Base-by-base conservation (phyloP, 257 asterid genomes). In the Solanum rostratum region DNA sequence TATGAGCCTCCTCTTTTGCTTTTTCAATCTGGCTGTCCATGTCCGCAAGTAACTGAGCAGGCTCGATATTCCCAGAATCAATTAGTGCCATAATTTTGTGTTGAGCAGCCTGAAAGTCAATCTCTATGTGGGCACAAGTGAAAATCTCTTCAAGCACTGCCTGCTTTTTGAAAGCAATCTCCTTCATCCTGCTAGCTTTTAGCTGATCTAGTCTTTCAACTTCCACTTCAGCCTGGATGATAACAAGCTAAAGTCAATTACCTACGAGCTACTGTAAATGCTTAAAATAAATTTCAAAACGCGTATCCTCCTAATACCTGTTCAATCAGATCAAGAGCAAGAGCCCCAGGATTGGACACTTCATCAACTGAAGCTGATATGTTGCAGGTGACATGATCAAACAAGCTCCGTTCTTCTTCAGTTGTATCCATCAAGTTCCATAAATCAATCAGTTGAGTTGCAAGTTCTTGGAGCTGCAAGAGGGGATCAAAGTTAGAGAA, bases 391-490 rank as follows among this genome's bases (percentile, higher is more conserved):
- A 91, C 95, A 86, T 92, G 94, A 55, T 92, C 91, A 88, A 94
- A 94, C 66, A 91, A 87, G 84, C 86, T 88, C 69, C 93, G 90
- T 37, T 94, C 98, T 81, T 91, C 98, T 79, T 91, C 87, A 12
- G 97, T 88, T 3, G 98, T 93, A 90, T 97, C 99, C 99, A 97
- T 97, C 93, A 95, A 91, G 92, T 97, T 95, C 99, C 99, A 95
- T 45, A 97, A 97, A 86, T 95, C 99, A 84, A 89, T 91, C 39
- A 95, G 92, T 91, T 95, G 98, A 80, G 94, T 84, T 6, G 97
- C 95, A 89, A 92, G 89, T 88, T 94, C 97, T 96, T 96, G 99
- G 88, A 96, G 97, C 99, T 96, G 95, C 83, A 87, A 68, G 82
- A 57, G 29, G 78, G 43, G 66, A 63, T 45, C n/a, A 50, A 84